These are phyloP conservation scores for Geoglossum glabrum DNA, from an alignment of 495 filamentous ascomycete species.

Conservation along the genomic window DNA sequence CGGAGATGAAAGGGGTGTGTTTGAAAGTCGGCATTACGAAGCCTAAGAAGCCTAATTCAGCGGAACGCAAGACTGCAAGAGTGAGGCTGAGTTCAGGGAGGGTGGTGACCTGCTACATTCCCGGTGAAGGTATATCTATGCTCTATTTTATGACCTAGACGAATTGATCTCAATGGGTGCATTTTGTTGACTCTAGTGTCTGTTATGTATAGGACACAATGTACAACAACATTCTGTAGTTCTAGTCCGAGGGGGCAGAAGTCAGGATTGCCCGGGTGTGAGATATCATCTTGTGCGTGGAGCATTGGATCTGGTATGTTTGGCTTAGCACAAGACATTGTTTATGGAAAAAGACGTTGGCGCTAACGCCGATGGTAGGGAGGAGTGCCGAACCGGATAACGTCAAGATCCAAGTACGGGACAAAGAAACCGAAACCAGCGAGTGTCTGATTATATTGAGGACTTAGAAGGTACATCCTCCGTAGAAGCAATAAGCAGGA, in stretches of 20 bases:
- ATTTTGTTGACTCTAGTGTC: neutral
- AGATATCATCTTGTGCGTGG: slow-evolving; percentile 85
- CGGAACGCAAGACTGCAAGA: slow-evolving; percentile 77
- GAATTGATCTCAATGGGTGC: neutral
- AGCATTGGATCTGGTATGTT: slow-evolving; percentile 78
- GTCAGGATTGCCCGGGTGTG: slow-evolving; percentile 96
- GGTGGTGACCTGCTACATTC: slow-evolving; percentile 77
- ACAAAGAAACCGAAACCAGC: slow-evolving; percentile 89
- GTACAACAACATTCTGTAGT: slow-evolving; percentile 94
- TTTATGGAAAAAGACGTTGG: slow-evolving; percentile 1
- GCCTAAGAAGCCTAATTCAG: slow-evolving; percentile 98
- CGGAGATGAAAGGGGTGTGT: slow-evolving; percentile 87
- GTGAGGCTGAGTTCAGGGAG: slow-evolving; percentile 74
- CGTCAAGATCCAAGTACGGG: slow-evolving; percentile 84
- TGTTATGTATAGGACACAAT: slow-evolving; percentile 49
- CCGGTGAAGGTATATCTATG: slow-evolving; percentile 54
- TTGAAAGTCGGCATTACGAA: slow-evolving; percentile 77
- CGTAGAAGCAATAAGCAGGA: too few relatives aligned
- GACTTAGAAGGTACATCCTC: slow-evolving; percentile 71
- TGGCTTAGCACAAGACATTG: neutral
- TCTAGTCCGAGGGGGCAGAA: slow-evolving; percentile 70
- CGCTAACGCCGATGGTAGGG: slow-evolving; percentile 33
- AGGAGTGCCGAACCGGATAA: slow-evolving; percentile 68
- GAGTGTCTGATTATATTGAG: slow-evolving; percentile 15
- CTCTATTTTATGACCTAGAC: neutral